Evolutionary conservation across 805 yeast genomes (phyloP).

Genomic region (Zygosaccharomyces lentus): DNA sequence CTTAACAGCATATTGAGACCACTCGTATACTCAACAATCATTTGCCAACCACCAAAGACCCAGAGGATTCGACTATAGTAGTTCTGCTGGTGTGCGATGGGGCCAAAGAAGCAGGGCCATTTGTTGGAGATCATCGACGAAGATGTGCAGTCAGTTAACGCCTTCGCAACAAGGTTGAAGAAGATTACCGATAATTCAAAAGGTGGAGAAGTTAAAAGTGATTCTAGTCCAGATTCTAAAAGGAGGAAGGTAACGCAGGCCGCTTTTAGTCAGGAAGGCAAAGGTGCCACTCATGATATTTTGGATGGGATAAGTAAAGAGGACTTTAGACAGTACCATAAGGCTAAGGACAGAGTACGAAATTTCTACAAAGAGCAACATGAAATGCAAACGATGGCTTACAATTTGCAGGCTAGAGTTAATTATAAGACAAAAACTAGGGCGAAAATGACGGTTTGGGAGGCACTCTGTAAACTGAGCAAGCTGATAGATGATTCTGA

Average conservation of each 20-base stretch:
- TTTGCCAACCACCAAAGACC: no score
- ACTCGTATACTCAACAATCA: no score
- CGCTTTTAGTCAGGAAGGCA: not conserved
- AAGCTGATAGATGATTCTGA: conserved; percentile 65
- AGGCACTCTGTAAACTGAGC: conserved; percentile 58
- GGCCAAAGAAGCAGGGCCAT: conserved; percentile 25
- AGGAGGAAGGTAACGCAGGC: conserved; percentile 4
- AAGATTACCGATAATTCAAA: conserved; percentile 1
- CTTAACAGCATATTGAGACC: no score
- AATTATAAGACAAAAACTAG: conserved; percentile 64
- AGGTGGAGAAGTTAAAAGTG: conserved; percentile 1
- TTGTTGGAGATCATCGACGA: conserved; percentile 42
- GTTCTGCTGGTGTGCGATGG: not conserved
- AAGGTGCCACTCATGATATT: conserved; percentile 3
- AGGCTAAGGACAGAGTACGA: conserved; percentile 65
- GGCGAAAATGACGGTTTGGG: conserved; percentile 70
- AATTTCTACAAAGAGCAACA: conserved; percentile 66
- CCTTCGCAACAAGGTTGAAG: conserved; percentile 30
- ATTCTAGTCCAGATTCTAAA: not conserved
- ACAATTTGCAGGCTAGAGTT: conserved; percentile 64
- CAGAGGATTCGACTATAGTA: not conserved
- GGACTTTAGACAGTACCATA: conserved; percentile 59
- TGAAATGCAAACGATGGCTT: conserved; percentile 65
- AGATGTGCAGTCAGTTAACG: conserved; percentile 41
- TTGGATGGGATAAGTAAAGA: conserved; percentile 30